These are phyloP conservation scores for Pittosporum tobira DNA, from an alignment of 129 eudicot species.

Conservation along the genomic window DNA sequence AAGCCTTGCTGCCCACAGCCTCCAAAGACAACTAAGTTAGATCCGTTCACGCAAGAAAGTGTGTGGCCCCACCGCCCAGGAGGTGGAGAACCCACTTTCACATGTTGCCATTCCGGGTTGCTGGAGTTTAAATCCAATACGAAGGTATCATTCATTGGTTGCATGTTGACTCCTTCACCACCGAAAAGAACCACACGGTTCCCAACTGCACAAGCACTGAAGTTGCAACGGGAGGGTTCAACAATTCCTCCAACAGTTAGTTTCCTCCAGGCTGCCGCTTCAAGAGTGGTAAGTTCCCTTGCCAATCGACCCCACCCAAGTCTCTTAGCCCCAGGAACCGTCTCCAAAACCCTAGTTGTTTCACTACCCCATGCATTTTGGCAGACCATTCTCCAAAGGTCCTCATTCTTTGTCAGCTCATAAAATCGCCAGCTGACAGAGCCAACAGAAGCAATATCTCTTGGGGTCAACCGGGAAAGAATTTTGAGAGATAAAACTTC, in stretches of 20 bases:
- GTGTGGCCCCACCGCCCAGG: constrained; percentile 99
- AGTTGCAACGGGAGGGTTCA: constrained; percentile 88
- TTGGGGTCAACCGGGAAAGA: constrained; percentile 65
- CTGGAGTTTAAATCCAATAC: constrained; percentile 70
- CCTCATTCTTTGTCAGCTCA: constrained; percentile 64
- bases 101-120: constrained; percentile 80
- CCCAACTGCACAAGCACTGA: constrained; percentile 95
- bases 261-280: constrained; percentile 94
- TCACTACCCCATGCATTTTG: constrained; percentile 94
- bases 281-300: constrained; percentile 82
- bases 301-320: constrained; percentile 92
- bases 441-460: constrained; percentile 85
- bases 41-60: constrained; percentile 74
- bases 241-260: constrained; percentile 74
- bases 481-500: constrained; percentile 69
- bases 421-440: constrained; percentile 65
- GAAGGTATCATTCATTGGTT: constrained; percentile 89
- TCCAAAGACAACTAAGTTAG: constrained; percentile 76
- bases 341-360: constrained; percentile 70
- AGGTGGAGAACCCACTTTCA: constrained; percentile 83
- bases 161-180: constrained; percentile 91
- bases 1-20: constrained; percentile 90
- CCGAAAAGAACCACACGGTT: constrained; percentile 84
- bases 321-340: constrained; percentile 85
- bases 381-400: constrained; percentile 89